Conservation (phyloP, 2,329 filamentous ascomycete species). For the Ploettnerulaceae sp. region DNA sequence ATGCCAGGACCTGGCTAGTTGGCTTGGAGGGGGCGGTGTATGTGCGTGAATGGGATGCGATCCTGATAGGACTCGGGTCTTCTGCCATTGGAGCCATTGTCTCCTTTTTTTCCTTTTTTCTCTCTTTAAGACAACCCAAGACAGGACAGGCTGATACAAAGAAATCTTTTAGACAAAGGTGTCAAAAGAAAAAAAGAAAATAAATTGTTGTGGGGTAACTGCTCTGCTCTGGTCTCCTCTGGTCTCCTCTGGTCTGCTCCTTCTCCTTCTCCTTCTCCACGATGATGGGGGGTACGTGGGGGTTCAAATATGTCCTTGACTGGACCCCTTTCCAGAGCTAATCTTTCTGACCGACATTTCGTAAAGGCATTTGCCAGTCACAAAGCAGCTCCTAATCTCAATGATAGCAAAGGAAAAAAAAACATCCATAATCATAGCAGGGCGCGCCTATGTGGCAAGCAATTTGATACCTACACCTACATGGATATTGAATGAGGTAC, state of each 20-base stretch:
- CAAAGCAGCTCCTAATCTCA: slow-evolving; percentile 13
- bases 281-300: slow-evolving; percentile 6
- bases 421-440: slow-evolving; percentile 11
- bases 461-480: slow-evolving; percentile 1
- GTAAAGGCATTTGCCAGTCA: slow-evolving; percentile 11
- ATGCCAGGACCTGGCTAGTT: slow-evolving; percentile 7
- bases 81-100: slow-evolving; percentile 17
- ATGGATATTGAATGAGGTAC: background rate
- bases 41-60: slow-evolving; percentile 1
- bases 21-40: slow-evolving; percentile 9
- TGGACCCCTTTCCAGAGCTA: background rate
- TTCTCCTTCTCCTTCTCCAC: too few relatives aligned
- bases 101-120: background rate
- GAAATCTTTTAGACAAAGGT: background rate
- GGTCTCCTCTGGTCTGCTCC: too few relatives aligned
- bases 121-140: slow-evolving; percentile 6
- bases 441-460: slow-evolving; percentile 1
- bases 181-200: slow-evolving; percentile 7
- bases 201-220: slow-evolving; percentile 3
- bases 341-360: slow-evolving; percentile 9
- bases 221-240: too few relatives aligned
- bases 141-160: background rate
- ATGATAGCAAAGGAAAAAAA: slow-evolving; percentile 4
- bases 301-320: slow-evolving; percentile 7
- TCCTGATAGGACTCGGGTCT: slow-evolving; percentile 9